Conservation (phyloP, 2,329 filamentous ascomycete species). For the Apiospora arundinis region DNA sequence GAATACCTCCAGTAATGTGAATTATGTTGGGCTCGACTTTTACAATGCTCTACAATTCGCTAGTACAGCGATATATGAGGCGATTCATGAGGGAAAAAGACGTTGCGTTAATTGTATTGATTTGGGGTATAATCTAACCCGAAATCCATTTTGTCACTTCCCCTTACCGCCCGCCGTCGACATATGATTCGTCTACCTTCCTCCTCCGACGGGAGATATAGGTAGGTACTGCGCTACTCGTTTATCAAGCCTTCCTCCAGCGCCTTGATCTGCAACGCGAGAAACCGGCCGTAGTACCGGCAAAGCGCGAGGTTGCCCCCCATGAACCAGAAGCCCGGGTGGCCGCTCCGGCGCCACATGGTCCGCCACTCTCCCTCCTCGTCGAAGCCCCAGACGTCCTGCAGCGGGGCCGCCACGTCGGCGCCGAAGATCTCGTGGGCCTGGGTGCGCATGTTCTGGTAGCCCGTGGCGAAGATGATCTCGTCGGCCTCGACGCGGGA, state of each 20-base stretch:
- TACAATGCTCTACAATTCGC: no score
- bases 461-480: slow-evolving; percentile 62
- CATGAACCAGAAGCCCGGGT: slow-evolving; percentile 59
- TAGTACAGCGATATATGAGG: no score
- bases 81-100: no score
- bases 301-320: slow-evolving; percentile 57
- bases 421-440: slow-evolving; percentile 68
- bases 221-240: not conserved
- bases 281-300: slow-evolving; percentile 51
- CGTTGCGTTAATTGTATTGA: no score
- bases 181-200: no score
- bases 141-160: no score
- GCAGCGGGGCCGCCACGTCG: slow-evolving; percentile 61
- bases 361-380: slow-evolving; percentile 58
- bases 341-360: slow-evolving; percentile 53
- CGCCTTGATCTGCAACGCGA: slow-evolving; percentile 57
- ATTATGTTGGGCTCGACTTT: no score
- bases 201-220: not conserved
- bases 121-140: no score
- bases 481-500: slow-evolving; percentile 58
- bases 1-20: no score
- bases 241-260: slow-evolving; percentile 44
- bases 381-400: slow-evolving; percentile 69
- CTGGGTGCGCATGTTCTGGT: slow-evolving; percentile 71
- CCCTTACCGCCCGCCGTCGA: not conserved